These are phyloP conservation scores for Trichoderma sp. DNA, from an alignment of 2,329 filamentous ascomycete species.

Conservation along the genomic window DNA sequence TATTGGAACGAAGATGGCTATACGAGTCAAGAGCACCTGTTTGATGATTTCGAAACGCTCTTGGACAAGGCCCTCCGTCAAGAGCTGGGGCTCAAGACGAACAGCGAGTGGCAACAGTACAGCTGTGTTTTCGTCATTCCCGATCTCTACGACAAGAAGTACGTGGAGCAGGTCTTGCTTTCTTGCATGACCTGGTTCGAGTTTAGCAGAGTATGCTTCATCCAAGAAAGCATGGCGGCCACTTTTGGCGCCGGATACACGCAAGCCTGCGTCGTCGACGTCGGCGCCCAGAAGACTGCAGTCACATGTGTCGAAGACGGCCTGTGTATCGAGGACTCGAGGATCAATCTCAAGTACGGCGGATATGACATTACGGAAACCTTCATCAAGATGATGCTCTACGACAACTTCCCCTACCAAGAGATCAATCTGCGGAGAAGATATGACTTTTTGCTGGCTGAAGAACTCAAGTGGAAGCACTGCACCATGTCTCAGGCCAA, in stretches of 20 bases:
- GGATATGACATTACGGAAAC: constrained; percentile 91
- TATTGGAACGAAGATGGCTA: constrained; percentile 93
- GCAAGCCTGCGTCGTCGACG: constrained; percentile 90
- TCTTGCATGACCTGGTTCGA: constrained; percentile 88
- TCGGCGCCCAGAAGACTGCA: constrained; percentile 96
- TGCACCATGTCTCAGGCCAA: constrained; percentile 90
- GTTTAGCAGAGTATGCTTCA: constrained; percentile 86
- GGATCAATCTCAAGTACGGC: constrained; percentile 92
- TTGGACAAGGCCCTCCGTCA: constrained; percentile 82
- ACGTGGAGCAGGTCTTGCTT: constrained; percentile 81
- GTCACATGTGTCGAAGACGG: constrained; percentile 97
- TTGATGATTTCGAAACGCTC: constrained; percentile 84
- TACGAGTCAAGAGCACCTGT: constrained; percentile 73
- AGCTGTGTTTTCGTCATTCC: constrained; percentile 97
- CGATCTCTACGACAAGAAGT: constrained; percentile 92
- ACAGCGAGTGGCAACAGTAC: constrained; percentile 84
- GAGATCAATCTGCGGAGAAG: constrained; percentile 89
- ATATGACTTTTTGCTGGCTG: constrained; percentile 90
- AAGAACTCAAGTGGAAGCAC: constrained; percentile 92
- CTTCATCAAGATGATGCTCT: constrained; percentile 97
- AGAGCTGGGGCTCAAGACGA: constrained; percentile 77
- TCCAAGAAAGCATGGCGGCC: constrained; percentile 93
- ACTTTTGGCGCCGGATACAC: constrained; percentile 95
- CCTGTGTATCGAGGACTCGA: constrained; percentile 89
- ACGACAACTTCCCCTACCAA: constrained; percentile 91